A percentile compares a stretch with the other conserved stretches of the same genome.
These are phyloP conservation scores for Gracilaria vermiculophylla DNA, from an alignment of 23 red algal genomes.

Conservation along the genomic window DNA sequence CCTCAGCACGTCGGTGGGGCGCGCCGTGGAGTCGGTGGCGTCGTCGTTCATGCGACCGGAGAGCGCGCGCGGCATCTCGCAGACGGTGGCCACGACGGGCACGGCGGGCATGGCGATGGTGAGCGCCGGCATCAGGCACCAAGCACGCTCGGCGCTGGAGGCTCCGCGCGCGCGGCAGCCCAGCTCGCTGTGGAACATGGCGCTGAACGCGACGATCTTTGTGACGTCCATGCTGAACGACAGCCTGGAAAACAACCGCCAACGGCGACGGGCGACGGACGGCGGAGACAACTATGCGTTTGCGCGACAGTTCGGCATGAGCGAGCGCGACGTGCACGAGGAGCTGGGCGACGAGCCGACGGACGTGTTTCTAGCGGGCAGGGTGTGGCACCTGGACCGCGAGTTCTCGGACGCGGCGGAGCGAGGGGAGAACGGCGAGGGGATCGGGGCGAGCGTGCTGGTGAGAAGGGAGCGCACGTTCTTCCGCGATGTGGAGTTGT, in stretches of 20 bases:
- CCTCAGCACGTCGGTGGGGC: conserved; percentile 17
- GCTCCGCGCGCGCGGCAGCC: background rate
- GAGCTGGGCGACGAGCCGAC: conserved; percentile 28
- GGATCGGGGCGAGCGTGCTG: background rate
- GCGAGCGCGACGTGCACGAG: conserved; percentile 9
- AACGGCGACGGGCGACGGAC: background rate
- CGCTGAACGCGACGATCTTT: conserved; percentile 43
- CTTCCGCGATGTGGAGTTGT: conserved; percentile 42
- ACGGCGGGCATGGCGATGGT: conserved; percentile 11
- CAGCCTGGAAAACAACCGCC: background rate
- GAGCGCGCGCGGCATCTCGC: conserved; percentile 5
- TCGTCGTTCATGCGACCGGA: background rate
- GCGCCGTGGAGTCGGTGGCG: conserved; percentile 37
- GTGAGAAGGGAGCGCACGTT: conserved; percentile 1
- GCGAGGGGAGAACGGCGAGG: background rate
- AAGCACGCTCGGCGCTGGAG: conserved; percentile 17
- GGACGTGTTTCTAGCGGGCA: conserved; percentile 41
- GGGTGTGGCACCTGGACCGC: conserved; percentile 56
- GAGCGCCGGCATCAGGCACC: background rate
- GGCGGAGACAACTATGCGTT: conserved; percentile 15
- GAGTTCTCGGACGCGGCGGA: conserved; percentile 11
- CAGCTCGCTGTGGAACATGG: conserved; percentile 52
- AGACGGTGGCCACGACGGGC: conserved; percentile 3
- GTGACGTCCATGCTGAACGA: conserved; percentile 12
- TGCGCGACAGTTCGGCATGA: conserved; percentile 53